Conservation (phyloP, 2,329 filamentous ascomycete species). For the Podosphaera fusca region DNA sequence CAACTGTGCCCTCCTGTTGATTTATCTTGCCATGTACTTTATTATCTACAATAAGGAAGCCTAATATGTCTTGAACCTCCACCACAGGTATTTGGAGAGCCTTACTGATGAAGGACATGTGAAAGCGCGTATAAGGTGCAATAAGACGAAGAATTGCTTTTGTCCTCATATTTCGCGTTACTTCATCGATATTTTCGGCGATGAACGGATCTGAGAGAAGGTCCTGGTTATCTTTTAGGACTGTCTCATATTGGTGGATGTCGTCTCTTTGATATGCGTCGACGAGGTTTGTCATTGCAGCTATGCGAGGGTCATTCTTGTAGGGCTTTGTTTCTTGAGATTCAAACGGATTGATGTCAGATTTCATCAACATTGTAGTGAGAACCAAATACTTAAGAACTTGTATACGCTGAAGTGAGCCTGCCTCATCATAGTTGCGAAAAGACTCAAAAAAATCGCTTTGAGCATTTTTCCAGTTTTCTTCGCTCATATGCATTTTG, state of each 20-base stretch:
- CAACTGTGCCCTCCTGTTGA: constrained; percentile 62
- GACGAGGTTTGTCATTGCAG: constrained; percentile 91
- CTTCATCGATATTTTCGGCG: constrained; percentile 96
- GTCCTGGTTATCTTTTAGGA: constrained; percentile 70
- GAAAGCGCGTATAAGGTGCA: constrained; percentile 84
- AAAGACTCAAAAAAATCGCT: constrained; percentile 98
- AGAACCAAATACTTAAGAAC: constrained; percentile 92
- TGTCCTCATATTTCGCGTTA: constrained; percentile 92
- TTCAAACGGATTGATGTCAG: constrained; percentile 95
- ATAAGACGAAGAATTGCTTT: constrained; percentile 87
- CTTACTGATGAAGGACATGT: constrained; percentile 64
- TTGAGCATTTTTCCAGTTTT: constrained; percentile 95
- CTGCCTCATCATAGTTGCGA: constrained; percentile 95
- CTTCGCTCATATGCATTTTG: constrained; percentile 99
- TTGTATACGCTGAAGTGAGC: constrained; percentile 85
- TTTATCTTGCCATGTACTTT: constrained; percentile 76
- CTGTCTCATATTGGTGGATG: constrained; percentile 73
- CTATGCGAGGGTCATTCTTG: constrained; percentile 81
- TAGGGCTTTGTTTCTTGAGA: constrained; percentile 98
- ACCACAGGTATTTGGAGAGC: constrained; percentile 64
- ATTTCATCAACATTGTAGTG: constrained; percentile 96
- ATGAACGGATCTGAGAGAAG: constrained; percentile 86
- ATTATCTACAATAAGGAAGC: constrained; percentile 77
- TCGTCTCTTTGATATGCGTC: constrained; percentile 93
- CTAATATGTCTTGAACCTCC: constrained; percentile 89